Base-by-base conservation (phyloP, 2,329 filamentous ascomycete species). In the Pyrenophora tritici-repentis region DNA sequence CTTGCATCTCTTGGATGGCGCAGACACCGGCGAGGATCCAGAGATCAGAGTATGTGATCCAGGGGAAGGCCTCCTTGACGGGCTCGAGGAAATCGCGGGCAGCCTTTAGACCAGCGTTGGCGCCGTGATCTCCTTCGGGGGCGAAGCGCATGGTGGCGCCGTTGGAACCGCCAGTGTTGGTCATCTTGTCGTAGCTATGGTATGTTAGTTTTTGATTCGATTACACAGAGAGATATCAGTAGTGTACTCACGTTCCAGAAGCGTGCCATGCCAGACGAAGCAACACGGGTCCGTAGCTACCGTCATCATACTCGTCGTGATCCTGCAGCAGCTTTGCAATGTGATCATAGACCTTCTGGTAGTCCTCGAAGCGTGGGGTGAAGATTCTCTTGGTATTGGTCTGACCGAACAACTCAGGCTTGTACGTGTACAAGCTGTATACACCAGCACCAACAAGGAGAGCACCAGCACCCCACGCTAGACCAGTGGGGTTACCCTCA, bases 91-190 rank as follows among this genome's bases (percentile, higher is more conserved):
- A 97, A 77, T 96, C 87, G 53, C 93, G 90, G 56, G 93, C 94
- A 65, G 84, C 79, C 73, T 88, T 86, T 68, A 97, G 82, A 64
- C 93, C 94, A 53, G 93, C 91, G 71, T 99, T 99, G 76, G 93
- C 94, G 63, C 91, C 91, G 77, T 99, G 93, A 74, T 87, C 86
- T 54, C 85, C 81, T 79, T 97, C 94, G 39, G 93, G 92, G 18
- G 86, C 81, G 74, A 97, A 97, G 71, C 94, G 86, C 94, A 97
- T 97, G 61, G 92, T 97, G 50, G 93, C 93, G 61, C 94, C 93
- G 75, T 97, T 96, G 81, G 89, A 93, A 62, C 93, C 93, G 67
- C 93, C 94, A 38, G 93, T 97, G 60, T 84, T 83, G 20, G 92
- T 96, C 71, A 84, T 84, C 79, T 88, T 89, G 73, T 97, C 93